Conservation (phyloP, 768 basidiomycete species). For the Austroboletus festivus region DNA sequence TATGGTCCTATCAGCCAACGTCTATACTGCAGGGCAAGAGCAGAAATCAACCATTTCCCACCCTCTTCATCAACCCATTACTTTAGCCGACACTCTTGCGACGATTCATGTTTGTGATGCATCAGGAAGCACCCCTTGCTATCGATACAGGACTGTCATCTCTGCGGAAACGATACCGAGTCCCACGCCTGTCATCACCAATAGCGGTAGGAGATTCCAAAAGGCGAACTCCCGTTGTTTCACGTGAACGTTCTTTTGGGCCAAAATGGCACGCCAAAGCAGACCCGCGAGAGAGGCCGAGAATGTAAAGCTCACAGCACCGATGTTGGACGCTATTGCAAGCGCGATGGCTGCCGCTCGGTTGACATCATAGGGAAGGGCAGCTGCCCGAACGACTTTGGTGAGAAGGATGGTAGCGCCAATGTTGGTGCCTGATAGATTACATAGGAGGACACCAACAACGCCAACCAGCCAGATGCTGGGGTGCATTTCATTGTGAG, state of each 20-base stretch:
- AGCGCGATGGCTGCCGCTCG: slow-evolving; percentile 68
- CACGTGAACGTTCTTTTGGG: slow-evolving; percentile 67
- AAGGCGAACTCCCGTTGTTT: slow-evolving; percentile 60
- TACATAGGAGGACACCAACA: slow-evolving; percentile 72
- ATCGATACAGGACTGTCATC: slow-evolving; percentile 53
- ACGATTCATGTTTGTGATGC: neutral
- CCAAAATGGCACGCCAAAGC: slow-evolving; percentile 74
- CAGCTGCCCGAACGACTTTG: slow-evolving; percentile 61
- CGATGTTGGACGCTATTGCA: slow-evolving; percentile 85
- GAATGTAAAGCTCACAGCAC: slow-evolving; percentile 87
- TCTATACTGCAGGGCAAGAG: neutral
- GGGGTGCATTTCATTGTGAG: slow-evolving; percentile 40
- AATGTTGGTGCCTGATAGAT: slow-evolving; percentile 86
- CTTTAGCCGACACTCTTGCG: too few species aligned
- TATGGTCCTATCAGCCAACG: neutral
- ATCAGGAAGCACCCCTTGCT: neutral
- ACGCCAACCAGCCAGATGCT: slow-evolving; percentile 68
- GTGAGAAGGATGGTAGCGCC: slow-evolving; percentile 88
- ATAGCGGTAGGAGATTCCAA: slow-evolving; percentile 67
- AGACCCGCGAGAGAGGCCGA: slow-evolving; percentile 86
- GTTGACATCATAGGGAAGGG: slow-evolving; percentile 30
- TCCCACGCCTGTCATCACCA: slow-evolving; percentile 63
- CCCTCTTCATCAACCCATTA: too few species aligned
- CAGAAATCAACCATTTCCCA: neutral
- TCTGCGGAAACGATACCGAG: slow-evolving; percentile 73